Base-by-base conservation (phyloP, 805 yeast genomes). In the Nakazawaea holstii region DNA sequence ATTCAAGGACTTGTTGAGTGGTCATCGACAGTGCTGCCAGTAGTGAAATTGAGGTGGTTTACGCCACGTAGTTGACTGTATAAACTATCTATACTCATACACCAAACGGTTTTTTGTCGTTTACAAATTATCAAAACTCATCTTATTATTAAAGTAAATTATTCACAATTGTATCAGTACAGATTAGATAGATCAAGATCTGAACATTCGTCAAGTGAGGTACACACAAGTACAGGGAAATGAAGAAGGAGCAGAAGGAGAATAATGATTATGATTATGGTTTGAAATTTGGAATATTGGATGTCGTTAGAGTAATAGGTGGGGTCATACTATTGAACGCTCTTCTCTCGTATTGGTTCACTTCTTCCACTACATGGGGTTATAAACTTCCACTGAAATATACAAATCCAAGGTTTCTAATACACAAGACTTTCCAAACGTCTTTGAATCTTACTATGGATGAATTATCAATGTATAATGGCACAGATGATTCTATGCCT, bases 321-420 rank as follows among this genome's bases (percentile, higher is more conserved):
- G 84, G 84, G 0, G 3, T 77, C 1, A 51, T 80, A 3, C 50
- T 76, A 6, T 44, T 78, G 17, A 77, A 74, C 53, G 67, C 77
- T 8, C 14, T 74, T 1, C 54, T 75, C 2, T 82, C 87, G 1
- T 82, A 77, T 65, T 71, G 73, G 66, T 68, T 81, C 51, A 84
- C 90, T 0, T 72, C 75, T 1, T 60, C 84, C 0, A 47, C 74
- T 3, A 69, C 78, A 1, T 84, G 89, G 89, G 85, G 86, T 6
- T 73, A 75, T 57, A 60, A 70, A 3, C 4, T 39, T 6, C 43
- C 37, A 17, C 83, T 85, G 1, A 69, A 69, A 52, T 72, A 72
- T 66, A 49, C 73, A 13, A 70, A 77, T 56, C 60, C 66, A 2
- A 49, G 69, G 6, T 84, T 72, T 54, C 56, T 73, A 40, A 52